Evolutionary conservation across 129 eudicot species (phyloP).

Genomic region (Flaveria brownii): DNA sequence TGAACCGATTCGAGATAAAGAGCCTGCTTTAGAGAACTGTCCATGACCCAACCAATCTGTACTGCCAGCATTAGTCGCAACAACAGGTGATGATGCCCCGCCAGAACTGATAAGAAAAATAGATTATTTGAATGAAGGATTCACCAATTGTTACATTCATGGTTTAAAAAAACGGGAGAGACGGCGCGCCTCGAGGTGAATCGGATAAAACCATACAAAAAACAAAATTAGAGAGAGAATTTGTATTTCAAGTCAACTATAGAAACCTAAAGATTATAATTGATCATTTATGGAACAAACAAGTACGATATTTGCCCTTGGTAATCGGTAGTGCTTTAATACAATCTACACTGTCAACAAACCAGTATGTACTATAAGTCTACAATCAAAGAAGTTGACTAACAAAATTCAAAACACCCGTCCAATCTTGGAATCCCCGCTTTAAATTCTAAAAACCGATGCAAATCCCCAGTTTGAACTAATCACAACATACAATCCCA

Average conservation of each 20-base stretch:
- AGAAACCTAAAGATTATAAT: background rate
- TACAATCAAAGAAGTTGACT: background rate
- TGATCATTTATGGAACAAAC: background rate
- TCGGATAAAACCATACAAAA: background rate
- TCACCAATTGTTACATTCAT: background rate
- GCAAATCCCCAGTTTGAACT: constrained; percentile 19
- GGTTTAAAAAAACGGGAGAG: no score
- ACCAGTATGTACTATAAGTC: background rate
- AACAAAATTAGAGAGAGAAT: background rate
- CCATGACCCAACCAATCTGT: constrained; percentile 79
- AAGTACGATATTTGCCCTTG: background rate
- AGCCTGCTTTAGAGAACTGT: constrained; percentile 77
- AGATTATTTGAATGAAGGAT: background rate
- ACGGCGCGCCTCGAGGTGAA: no score
- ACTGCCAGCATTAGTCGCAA: constrained; percentile 76
- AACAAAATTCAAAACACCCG: background rate
- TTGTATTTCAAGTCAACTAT: background rate
- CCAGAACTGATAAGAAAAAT: constrained; percentile 58
- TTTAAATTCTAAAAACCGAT: background rate
- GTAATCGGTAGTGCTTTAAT: background rate
- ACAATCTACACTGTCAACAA: background rate
- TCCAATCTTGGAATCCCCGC: constrained; percentile 14
- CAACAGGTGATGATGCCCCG: constrained; percentile 93
- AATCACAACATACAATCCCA: no score
- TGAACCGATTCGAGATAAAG: constrained; percentile 66